Conservation (phyloP, 2,329 filamentous ascomycete species). For the Hypoxylon sp. region DNA sequence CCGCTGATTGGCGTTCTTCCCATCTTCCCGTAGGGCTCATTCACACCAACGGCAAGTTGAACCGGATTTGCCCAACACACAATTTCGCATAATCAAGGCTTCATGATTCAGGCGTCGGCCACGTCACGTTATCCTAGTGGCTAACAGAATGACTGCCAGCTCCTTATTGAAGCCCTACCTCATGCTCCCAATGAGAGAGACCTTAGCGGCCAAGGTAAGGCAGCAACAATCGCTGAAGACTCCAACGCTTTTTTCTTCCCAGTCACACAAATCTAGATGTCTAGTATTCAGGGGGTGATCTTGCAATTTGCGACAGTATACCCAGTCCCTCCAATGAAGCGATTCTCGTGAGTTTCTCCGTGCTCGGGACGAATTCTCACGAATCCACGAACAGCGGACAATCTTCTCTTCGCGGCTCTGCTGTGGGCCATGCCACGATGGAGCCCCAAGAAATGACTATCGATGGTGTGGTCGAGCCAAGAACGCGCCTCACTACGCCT, state of each 20-base stretch:
- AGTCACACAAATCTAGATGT: no score
- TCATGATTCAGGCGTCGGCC: conserved; percentile 14
- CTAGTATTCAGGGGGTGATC: neutral
- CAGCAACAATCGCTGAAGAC: neutral
- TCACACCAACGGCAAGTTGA: conserved; percentile 22
- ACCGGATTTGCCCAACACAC: conserved; percentile 19
- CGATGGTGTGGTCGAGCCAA: conserved; percentile 34
- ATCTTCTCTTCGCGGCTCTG: conserved; percentile 35
- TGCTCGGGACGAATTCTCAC: conserved; percentile 21
- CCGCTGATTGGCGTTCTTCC: conserved; percentile 34
- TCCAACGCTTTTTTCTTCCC: neutral
- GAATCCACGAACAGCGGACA: conserved; percentile 17
- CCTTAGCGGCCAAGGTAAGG: neutral
- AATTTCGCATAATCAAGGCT: conserved; percentile 21
- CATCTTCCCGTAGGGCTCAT: conserved; percentile 4
- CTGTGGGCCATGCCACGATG: conserved; percentile 30
- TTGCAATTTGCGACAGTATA: neutral
- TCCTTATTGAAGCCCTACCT: neutral
- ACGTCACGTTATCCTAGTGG: conserved; percentile 17
- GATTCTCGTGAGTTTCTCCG: conserved; percentile 15
- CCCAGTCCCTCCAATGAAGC: neutral
- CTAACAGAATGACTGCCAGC: neutral
- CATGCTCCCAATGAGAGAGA: conserved; percentile 2
- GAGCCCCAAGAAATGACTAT: conserved; percentile 22
- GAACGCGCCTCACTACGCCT: conserved; percentile 15